Evolutionary conservation across 1,284 basidiomycete species (phyloP).

Genomic region (Tilletiopsis washingtonensis): DNA sequence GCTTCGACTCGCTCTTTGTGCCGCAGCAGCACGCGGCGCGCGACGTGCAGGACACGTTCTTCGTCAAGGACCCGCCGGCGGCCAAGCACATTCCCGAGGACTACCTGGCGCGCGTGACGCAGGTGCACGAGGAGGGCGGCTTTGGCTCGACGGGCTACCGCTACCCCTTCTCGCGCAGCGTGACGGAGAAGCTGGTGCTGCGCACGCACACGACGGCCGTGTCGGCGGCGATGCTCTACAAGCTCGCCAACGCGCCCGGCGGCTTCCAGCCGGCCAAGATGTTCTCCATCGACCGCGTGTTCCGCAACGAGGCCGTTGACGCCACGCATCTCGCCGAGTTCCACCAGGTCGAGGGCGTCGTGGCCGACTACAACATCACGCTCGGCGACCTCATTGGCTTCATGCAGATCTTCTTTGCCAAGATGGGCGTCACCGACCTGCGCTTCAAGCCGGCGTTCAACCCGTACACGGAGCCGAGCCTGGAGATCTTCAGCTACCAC

Average conservation of each 20-base stretch:
- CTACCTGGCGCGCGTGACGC: conserved; percentile 83
- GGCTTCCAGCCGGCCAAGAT: conserved; percentile 94
- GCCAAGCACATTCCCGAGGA: conserved; percentile 70
- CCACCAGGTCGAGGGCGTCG: conserved; percentile 98
- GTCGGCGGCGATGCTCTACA: conserved; percentile 85
- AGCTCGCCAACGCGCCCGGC: conserved; percentile 57
- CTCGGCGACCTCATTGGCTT: conserved; percentile 88
- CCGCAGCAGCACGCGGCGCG: conserved; percentile 98
- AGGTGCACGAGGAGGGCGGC: conserved; percentile 80
- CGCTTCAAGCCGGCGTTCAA: conserved; percentile 98
- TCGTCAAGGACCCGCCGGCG: conserved; percentile 81
- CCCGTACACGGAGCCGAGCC: conserved; percentile 66
- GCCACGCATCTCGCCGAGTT: conserved; percentile 99
- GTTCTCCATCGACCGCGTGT: conserved; percentile 97
- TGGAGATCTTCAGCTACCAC: conserved; percentile 99
- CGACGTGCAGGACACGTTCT: conserved; percentile 98
- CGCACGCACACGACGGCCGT: conserved; percentile 97
- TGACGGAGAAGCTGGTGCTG: conserved; percentile 83
- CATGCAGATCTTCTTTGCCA: conserved; percentile 69
- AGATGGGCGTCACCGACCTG: conserved; percentile 89
- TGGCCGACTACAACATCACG: conserved; percentile 86
- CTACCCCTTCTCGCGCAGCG: conserved; percentile 88
- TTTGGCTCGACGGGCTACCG: conserved; percentile 95
- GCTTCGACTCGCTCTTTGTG: conserved; percentile 96
- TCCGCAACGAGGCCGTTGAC: conserved; percentile 98